Conservation (phyloP, 345 rosid genomes). For the Brassica cretica region DNA sequence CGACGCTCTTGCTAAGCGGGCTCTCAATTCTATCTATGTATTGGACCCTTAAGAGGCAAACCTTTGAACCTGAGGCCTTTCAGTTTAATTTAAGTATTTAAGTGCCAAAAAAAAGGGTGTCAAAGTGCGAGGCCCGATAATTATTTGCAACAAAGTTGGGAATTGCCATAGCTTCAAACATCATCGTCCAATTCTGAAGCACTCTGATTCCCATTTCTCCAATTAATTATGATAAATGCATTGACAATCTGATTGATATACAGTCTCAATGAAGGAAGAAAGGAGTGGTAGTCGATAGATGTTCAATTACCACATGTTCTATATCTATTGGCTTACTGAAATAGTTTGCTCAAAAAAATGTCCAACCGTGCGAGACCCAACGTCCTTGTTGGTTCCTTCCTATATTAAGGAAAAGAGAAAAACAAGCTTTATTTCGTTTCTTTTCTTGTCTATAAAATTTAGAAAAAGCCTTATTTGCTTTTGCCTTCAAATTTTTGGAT, state of each 20-base stretch:
- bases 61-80: no score
- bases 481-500: not conserved
- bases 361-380: constrained; percentile 8
- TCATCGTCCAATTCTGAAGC: not conserved
- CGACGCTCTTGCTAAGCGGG: no score
- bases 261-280: not conserved
- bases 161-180: constrained; percentile 9
- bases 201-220: not conserved
- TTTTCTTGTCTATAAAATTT: not conserved
- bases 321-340: not conserved
- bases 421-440: not conserved
- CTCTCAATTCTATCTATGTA: no score
- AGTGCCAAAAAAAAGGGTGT: not conserved
- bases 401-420: not conserved
- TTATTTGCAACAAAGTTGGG: not conserved
- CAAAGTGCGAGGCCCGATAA: constrained; percentile 3
- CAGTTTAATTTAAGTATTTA: no score
- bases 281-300: not conserved
- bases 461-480: not conserved
- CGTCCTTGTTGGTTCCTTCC: not conserved
- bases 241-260: not conserved
- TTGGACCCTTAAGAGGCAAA: no score
- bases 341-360: not conserved
- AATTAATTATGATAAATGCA: not conserved
- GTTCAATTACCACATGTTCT: not conserved